Base-by-base conservation (phyloP, 306 rosid genomes). In the Trifolium fragiferum region DNA sequence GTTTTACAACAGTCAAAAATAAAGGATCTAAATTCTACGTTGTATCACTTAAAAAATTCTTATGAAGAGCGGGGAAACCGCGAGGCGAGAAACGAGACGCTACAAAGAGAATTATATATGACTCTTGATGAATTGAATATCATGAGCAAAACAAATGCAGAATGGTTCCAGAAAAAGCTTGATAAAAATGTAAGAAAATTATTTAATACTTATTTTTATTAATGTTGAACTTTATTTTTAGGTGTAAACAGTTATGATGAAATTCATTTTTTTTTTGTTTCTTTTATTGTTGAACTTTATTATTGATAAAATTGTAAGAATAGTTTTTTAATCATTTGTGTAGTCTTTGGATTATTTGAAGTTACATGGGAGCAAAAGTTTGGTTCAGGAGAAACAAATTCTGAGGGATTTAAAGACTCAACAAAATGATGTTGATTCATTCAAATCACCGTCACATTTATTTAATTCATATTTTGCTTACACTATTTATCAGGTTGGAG, bases 91-190 rank as follows among this genome's bases (percentile, higher is more conserved):
- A 37, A 70, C 37, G 76, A 70, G 38, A 16, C 25, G 59, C 27
- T 62, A 53, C 41, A 64, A n/a, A 72, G 47, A 3, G 13, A 49
- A n/a, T 47, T 80, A 64, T 50, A 23, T 47, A 30, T 33, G 38
- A 27, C 78, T 72, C 78, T 72, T 43, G 82, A 79, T 65, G 68
- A 78, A 51, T 64, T 78, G 71, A 69, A 70, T 70, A 40, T 78
- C 2, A 9, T 9, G 2, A 47, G 5, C 46, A 37, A 78, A 13
- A 37, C 60, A 30, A 30, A 40, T 46, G 57, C 49, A 40, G 53
- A 47, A 63, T 51, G 60, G 14, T 30, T 54, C 4, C 10, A 0
- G 11, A 66, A 51, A 53, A 70, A 47, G 57, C 57, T 70, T 78
- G 47, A 70, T 23, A 49, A 70, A 70, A 68, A 58, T 15, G 81